Percentiles rank a stretch among this genome's conserved stretches.
phyloP scores from a whole-genome alignment of 2,329 filamentous ascomycete species.

The Fusarium sambucinum region DNA sequence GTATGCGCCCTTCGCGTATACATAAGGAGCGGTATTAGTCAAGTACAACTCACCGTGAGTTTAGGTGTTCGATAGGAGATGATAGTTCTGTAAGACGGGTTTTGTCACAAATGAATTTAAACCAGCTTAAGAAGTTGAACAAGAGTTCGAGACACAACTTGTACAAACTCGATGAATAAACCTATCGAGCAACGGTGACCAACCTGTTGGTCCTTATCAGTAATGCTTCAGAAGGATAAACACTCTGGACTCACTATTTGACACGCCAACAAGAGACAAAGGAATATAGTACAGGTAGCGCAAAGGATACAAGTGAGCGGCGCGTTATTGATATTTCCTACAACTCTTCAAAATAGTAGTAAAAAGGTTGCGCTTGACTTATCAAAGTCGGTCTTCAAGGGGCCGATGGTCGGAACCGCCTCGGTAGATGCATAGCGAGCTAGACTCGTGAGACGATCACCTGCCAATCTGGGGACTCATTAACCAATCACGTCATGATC shows the following conservation, averaged over 20 bases:
- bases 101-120: background rate
- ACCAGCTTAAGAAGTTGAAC: background rate
- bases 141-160: background rate
- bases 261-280: background rate
- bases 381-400: constrained; percentile 22
- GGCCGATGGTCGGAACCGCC: constrained; percentile 33
- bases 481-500: constrained; percentile 38
- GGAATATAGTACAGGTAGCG: background rate
- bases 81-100: background rate
- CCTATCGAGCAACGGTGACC: background rate
- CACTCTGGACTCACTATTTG: no score
- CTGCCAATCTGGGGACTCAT: constrained; percentile 36
- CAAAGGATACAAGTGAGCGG: background rate
- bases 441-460: constrained; percentile 45
- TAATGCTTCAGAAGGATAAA: background rate
- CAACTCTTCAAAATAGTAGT: background rate
- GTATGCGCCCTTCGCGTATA: background rate
- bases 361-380: constrained; percentile 30
- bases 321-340: background rate
- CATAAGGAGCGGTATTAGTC: background rate
- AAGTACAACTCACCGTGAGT: constrained; percentile 3
- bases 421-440: constrained; percentile 42
- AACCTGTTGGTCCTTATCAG: background rate
- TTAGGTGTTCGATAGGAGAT: background rate
- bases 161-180: no score